Percentiles rank a stretch among this genome's conserved stretches.
Conservation (phyloP, 768 basidiomycete species). For the Kwoniella newhampshirensis region DNA sequence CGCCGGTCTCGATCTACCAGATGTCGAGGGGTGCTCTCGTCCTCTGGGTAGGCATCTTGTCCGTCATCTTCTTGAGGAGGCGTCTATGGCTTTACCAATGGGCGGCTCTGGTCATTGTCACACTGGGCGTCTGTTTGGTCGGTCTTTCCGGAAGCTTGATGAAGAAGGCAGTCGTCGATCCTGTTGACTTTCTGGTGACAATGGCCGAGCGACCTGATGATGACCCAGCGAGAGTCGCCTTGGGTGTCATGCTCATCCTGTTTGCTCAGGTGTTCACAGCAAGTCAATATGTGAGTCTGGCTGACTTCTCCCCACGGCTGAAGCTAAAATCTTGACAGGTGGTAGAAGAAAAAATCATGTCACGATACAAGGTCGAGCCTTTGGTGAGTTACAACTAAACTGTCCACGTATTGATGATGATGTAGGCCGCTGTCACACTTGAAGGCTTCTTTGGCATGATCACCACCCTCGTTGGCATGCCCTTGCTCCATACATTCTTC, state of each 20-base stretch:
- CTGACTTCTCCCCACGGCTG: conserved; percentile 15
- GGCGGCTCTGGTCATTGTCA: conserved; percentile 81
- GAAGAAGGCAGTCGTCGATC: conserved; percentile 60
- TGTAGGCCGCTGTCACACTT: conserved; percentile 74
- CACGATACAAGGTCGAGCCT: conserved; percentile 78
- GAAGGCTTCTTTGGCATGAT: conserved; percentile 89
- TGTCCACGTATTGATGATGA: background rate
- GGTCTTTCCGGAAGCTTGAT: conserved; percentile 83
- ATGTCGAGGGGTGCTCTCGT: conserved; percentile 84
- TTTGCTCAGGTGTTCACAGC: conserved; percentile 85
- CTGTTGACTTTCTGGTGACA: conserved; percentile 38
- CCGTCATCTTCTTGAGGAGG: conserved; percentile 84
- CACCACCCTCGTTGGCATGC: conserved; percentile 75
- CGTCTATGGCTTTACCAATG: conserved; percentile 90
- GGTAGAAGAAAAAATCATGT: conserved; percentile 94
- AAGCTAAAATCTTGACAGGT: conserved; percentile 57
- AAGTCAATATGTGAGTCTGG: conserved; percentile 42
- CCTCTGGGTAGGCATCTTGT: conserved; percentile 86
- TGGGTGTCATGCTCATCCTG: conserved; percentile 81
- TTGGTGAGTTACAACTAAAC: conserved; percentile 57
- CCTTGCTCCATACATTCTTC: conserved; percentile 61
- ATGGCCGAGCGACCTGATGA: conserved; percentile 34
- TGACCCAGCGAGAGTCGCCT: conserved; percentile 49
- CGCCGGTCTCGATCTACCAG: conserved; percentile 95
- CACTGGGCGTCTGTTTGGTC: conserved; percentile 56